phyloP scores from a whole-genome alignment of 495 filamentous ascomycete genomes.

The Daldinia childiae region DNA sequence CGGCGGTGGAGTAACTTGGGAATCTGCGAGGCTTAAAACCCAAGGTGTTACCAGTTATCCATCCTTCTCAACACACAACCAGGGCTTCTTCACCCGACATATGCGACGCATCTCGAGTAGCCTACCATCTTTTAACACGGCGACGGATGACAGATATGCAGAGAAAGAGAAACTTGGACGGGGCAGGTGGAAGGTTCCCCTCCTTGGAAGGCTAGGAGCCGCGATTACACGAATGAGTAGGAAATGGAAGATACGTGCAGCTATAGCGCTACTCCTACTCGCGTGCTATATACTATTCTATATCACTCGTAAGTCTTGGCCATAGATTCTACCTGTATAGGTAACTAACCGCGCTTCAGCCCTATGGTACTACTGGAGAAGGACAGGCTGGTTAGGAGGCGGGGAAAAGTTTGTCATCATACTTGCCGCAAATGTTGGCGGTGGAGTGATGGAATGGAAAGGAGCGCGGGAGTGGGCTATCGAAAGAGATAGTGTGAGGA shows the following conservation, averaged over 20 bases:
- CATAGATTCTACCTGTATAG: background rate
- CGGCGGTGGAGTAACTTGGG: conserved; percentile 77
- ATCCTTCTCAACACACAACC: conserved; percentile 81
- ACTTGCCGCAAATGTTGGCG: conserved; percentile 90
- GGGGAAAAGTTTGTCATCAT: conserved; percentile 95
- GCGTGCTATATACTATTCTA: conserved; percentile 72
- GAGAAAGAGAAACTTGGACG: conserved; percentile 82
- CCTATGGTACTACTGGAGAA: conserved; percentile 59
- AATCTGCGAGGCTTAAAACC: conserved; percentile 80
- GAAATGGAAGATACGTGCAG: conserved; percentile 65
- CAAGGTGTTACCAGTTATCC: conserved; percentile 73
- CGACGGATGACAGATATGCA: conserved; percentile 57
- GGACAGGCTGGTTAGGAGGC: conserved; percentile 69
- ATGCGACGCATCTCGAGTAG: conserved; percentile 77
- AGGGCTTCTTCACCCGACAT: conserved; percentile 82
- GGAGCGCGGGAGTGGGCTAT: conserved; percentile 97
- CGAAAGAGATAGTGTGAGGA: conserved; percentile 93
- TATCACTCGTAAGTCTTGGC: conserved; percentile 66
- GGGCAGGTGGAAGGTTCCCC: conserved; percentile 53
- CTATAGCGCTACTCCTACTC: conserved; percentile 68
- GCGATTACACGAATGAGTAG: conserved; percentile 55
- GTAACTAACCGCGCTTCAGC: conserved; percentile 44
- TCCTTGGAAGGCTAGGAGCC: conserved; percentile 51
- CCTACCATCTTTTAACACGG: conserved; percentile 72
- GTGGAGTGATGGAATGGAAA: conserved; percentile 99